Evolutionary conservation across 345 rosid genomes (phyloP).

Genomic region (Populus euphratica): DNA sequence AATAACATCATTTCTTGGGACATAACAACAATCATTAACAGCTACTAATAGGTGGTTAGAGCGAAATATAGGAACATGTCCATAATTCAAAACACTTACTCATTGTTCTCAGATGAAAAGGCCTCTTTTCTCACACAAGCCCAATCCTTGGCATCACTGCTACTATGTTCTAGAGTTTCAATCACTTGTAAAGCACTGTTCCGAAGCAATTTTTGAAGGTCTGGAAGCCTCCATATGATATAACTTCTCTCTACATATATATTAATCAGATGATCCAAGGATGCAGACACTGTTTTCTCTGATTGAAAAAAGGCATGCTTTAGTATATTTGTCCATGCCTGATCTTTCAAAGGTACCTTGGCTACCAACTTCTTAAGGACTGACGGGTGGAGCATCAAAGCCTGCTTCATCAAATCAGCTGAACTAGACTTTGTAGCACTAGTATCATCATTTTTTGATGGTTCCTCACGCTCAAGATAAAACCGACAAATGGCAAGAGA

Average conservation of each 20-base stretch:
- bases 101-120: slow-evolving; percentile 71
- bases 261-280: slow-evolving; percentile 71
- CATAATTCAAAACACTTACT: slow-evolving; percentile 44
- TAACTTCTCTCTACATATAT: slow-evolving; percentile 79
- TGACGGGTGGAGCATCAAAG: slow-evolving; percentile 83
- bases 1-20: background rate
- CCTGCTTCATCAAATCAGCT: slow-evolving; percentile 74
- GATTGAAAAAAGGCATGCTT: slow-evolving; percentile 54
- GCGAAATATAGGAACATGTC: slow-evolving; percentile 3
- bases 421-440: slow-evolving; percentile 49
- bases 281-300: slow-evolving; percentile 59
- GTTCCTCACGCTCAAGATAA: slow-evolving; percentile 56
- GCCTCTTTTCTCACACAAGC: slow-evolving; percentile 71
- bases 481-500: slow-evolving; percentile 83
- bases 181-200: slow-evolving; percentile 50
- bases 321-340: slow-evolving; percentile 60
- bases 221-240: slow-evolving; percentile 88
- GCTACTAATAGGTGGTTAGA: background rate
- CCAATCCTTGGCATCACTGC: slow-evolving; percentile 68
- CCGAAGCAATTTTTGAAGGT: slow-evolving; percentile 63
- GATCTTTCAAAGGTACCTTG: slow-evolving; percentile 84
- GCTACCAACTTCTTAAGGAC: slow-evolving; percentile 65
- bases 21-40: background rate
- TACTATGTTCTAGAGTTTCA: slow-evolving; percentile 49
- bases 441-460: slow-evolving; percentile 23